Base-by-base conservation (phyloP, 2,329 filamentous ascomycete genomes). In the Cordyceps farinosa region DNA sequence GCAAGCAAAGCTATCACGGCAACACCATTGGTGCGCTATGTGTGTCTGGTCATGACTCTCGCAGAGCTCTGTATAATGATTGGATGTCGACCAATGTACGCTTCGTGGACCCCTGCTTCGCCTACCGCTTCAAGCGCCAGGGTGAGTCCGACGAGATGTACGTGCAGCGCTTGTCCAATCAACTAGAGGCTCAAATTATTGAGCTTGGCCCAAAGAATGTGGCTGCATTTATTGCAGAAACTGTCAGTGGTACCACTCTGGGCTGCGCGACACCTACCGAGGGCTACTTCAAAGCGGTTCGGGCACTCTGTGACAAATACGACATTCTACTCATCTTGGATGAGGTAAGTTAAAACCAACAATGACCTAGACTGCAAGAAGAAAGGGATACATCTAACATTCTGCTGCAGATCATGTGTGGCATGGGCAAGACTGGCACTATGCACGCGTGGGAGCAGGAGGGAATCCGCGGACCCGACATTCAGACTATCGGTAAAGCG, bases 281-380 rank as follows among this genome's bases (percentile, higher is more conserved):
- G 0, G 89, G 89, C 0, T 95, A 95, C 68, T 85, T 93, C 54
- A 75, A 79, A 56, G 89, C 87, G 0, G 85, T 94, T 74, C 83
- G 84, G 68, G 76, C 77, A 2, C 78, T 95, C 1, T 94, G 91
- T 71, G 82, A 88, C 59, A 84, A 84, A 65, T 80, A 94, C 69
- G 90, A 88, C 0, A 85, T 88, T 0, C 81, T 95, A 0, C 78
- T 95, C 27, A 88, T 94, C 51, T 76, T 94, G 0, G 91, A 80
- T 29, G 59, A 62, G 42, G 54, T 57, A 47, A 8, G 54, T 57
- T 57, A 13, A 40, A 17, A 53, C 10, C 5, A 44, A 3, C 8
- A 11, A 3, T 11, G 34, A 38, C 5, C 34, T 11, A 8, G 11
- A 3, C 34, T 38, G 34, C 11, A 45, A 22, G n/a, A 50, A 13